phyloP scores from a whole-genome alignment of 257 asterid species.

The Prunella vulgaris region DNA sequence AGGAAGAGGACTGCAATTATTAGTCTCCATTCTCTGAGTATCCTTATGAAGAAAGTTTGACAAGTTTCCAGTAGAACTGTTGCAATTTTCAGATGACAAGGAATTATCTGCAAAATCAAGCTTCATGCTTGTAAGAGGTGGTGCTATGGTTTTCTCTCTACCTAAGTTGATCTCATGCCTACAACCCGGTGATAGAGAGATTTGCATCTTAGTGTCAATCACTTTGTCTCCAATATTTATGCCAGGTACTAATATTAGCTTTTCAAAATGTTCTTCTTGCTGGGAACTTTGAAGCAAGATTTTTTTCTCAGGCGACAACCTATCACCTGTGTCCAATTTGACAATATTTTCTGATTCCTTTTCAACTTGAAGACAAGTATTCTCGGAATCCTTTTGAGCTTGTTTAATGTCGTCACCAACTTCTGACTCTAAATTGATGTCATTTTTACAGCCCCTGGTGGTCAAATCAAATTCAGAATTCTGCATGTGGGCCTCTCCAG shows the following conservation, averaged over 20 bases:
- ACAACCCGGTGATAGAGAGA: constrained; percentile 13
- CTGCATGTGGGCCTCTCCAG: constrained; percentile 26
- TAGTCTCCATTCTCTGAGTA: constrained; percentile 22
- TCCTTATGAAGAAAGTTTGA: constrained; percentile 28
- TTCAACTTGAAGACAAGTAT: constrained; percentile 23
- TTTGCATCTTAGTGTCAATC: constrained; percentile 21
- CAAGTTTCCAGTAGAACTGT: constrained; percentile 18
- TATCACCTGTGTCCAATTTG: constrained; percentile 25
- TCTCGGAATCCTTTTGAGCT: constrained; percentile 14
- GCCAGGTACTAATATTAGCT: constrained; percentile 17
- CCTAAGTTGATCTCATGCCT: constrained; percentile 16
- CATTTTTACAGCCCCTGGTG: constrained; percentile 25
- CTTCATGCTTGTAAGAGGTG: constrained; percentile 17
- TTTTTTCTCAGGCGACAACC: constrained; percentile 30
- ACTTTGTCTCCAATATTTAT: constrained; percentile 24
- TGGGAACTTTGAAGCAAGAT: constrained; percentile 18
- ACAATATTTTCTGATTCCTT: constrained; percentile 15
- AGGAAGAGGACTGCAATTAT: constrained; percentile 19
- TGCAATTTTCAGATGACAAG: constrained; percentile 23
- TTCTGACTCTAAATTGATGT: constrained; percentile 19
- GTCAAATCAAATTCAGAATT: constrained; percentile 25
- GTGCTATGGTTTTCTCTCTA: constrained; percentile 12
- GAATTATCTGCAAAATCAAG: constrained; percentile 16
- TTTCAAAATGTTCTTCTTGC: constrained; percentile 27
- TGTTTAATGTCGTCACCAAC: constrained; percentile 23